Conservation (phyloP, 176 grass and related monocot genomes). For the Olyra latifolia region DNA sequence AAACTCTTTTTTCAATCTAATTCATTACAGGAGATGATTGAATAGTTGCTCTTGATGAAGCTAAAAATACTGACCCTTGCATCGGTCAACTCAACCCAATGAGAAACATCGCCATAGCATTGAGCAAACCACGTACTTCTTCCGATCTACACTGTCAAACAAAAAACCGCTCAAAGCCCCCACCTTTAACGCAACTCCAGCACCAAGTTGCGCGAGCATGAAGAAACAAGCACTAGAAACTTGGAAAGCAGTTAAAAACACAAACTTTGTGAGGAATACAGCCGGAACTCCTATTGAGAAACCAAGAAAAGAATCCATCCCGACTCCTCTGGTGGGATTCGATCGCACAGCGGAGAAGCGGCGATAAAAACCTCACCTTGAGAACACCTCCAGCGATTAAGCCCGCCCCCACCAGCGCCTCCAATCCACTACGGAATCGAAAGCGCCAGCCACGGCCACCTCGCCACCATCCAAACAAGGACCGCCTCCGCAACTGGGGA, state of each 20-base stretch:
- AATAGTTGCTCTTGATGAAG: no score
- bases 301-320: neutral
- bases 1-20: no score
- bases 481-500: neutral
- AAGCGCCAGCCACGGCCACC: neutral
- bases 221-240: constrained; percentile 27
- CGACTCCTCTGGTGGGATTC: neutral
- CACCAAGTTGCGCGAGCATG: constrained; percentile 21
- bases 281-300: neutral
- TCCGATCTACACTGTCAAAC: neutral
- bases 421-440: constrained; percentile 20
- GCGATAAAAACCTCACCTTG: constrained; percentile 27
- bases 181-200: constrained; percentile 11
- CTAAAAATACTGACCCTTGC: no score
- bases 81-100: no score
- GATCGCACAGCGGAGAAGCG: neutral
- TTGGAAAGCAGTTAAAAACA: no score
- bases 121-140: no score
- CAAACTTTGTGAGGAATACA: neutral
- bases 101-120: no score
- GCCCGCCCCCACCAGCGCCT: neutral
- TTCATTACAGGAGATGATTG: no score
- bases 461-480: constrained; percentile 23
- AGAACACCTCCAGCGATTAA: neutral
- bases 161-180: neutral